Evolutionary conservation across 768 basidiomycete genomes (phyloP), one percentile per base, ranked within the genome.

Genomic region (Rubroboletus pulcherrimus): DNA sequence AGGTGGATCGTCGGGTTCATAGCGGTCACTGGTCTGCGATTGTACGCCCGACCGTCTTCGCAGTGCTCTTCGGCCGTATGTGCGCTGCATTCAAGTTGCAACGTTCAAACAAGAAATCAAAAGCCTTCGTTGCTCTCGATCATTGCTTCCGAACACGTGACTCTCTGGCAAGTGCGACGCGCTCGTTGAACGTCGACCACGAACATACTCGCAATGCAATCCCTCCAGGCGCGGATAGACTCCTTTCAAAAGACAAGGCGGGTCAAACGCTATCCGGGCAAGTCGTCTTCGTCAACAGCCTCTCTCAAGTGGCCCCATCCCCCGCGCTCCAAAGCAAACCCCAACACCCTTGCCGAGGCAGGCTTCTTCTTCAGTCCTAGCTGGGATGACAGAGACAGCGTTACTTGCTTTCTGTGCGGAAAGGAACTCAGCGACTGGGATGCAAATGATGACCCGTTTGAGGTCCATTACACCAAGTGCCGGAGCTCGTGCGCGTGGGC

Each of bases 351-450:
- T 15, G 88, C 95, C 2, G 84, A 88, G 60, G 95, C 95, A 3
- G 95, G 95, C 9, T 98, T 96, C 74, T 95, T 83, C 77, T 94
- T 80, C 72, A 78, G 78, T 58, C 91, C 91, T 0, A 82, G 80
- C 59, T 74, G 75, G 55, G 81, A 84, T 24, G 84, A 87, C 56
- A 76, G 75, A 15, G 91, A 94, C 71, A 86, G 82, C 62, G 93
- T 89, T 21, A 78, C 81, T 5, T 98, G 95, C 70, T 97, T 87
- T 69, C 74, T 87, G 60, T 98, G 95, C 74, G 79, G 78, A 43
- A 91, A 94, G 63, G 78, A 87, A 57, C 78, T 98, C 9, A 82
- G 84, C 51, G 90, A 87, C 19, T 98, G 95, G 95, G 89, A 89
- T 45, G 77, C 77, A 43, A 75, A 82, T 0, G 94, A 98, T 63